Evolutionary conservation across 2,329 filamentous ascomycete genomes (phyloP).

Genomic region (Coniella lustricola): DNA sequence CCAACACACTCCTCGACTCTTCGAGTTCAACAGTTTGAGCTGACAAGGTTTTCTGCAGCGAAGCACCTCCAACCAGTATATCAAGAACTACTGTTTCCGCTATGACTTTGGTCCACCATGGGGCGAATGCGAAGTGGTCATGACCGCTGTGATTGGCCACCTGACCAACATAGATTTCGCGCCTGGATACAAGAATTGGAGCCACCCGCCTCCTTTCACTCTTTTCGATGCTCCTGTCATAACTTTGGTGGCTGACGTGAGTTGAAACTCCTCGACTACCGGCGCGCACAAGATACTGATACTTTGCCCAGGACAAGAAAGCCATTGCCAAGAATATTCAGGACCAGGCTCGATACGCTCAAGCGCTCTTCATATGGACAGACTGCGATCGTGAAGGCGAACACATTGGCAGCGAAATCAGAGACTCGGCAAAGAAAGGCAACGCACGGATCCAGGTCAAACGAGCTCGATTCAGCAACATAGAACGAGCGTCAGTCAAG

Average conservation of each 20-base stretch:
- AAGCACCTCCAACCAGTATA: constrained; percentile 64
- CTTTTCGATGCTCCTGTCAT: constrained; percentile 77
- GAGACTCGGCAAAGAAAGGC: constrained; percentile 66
- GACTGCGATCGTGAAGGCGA: constrained; percentile 98
- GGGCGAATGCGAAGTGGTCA: constrained; percentile 78
- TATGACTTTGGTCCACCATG: constrained; percentile 79
- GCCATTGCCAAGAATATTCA: constrained; percentile 80
- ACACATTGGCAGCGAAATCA: constrained; percentile 89
- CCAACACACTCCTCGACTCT: neutral
- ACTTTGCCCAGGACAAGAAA: constrained; percentile 58
- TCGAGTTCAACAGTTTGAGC: neutral
- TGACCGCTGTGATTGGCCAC: constrained; percentile 91
- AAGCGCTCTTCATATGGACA: constrained; percentile 89
- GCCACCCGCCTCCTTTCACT: constrained; percentile 65
- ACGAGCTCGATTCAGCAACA: constrained; percentile 89
- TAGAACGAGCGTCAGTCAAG: constrained; percentile 70
- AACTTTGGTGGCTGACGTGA: constrained; percentile 59
- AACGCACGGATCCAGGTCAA: constrained; percentile 73
- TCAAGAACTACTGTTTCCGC: constrained; percentile 91
- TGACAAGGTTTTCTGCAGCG: constrained; percentile 40
- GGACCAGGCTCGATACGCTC: constrained; percentile 64
- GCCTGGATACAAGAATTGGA: constrained; percentile 69
- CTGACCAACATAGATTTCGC: constrained; percentile 76
- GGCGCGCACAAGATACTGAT: constrained; percentile 14
- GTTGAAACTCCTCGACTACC: constrained; percentile 14